phyloP scores from a whole-genome alignment of 805 yeast genomes.

The Metschnikowia sp. region DNA sequence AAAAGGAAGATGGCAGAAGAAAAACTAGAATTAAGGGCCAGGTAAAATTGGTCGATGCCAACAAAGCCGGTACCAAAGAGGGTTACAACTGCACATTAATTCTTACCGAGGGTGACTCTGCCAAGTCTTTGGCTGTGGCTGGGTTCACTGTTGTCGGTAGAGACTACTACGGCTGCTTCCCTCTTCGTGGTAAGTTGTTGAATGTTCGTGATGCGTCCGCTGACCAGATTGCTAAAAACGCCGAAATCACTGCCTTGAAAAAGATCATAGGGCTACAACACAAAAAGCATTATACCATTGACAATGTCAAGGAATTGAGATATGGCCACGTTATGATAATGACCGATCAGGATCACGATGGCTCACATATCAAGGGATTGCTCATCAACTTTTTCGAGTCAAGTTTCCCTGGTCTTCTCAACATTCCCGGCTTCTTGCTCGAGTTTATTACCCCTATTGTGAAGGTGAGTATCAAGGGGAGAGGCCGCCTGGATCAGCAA shows the following conservation, averaged over 20 bases:
- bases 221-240: conserved; percentile 91
- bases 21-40: conserved; percentile 84
- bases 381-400: conserved; percentile 90
- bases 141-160: conserved; percentile 95
- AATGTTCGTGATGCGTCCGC: conserved; percentile 96
- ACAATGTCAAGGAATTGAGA: conserved; percentile 68
- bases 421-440: conserved; percentile 84
- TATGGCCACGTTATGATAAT: conserved; percentile 98
- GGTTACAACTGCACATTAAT: conserved; percentile 91
- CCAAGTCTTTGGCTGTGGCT: conserved; percentile 84
- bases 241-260: conserved; percentile 91
- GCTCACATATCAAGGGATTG: conserved; percentile 95
- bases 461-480: conserved; percentile 69
- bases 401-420: conserved; percentile 89
- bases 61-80: conserved; percentile 91
- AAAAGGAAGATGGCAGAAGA: conserved; percentile 83
- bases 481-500: conserved; percentile 49
- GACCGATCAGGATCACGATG: conserved; percentile 99
- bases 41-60: conserved; percentile 91
- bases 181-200: conserved; percentile 88
- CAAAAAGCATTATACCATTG: conserved; percentile 65
- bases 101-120: conserved; percentile 96
- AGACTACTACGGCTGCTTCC: conserved; percentile 92
- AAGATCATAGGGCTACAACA: conserved; percentile 95
- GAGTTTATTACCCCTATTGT: conserved; percentile 97